These are phyloP conservation scores for Letharia lupina DNA, from an alignment of 495 filamentous ascomycete species.

Conservation along the genomic window DNA sequence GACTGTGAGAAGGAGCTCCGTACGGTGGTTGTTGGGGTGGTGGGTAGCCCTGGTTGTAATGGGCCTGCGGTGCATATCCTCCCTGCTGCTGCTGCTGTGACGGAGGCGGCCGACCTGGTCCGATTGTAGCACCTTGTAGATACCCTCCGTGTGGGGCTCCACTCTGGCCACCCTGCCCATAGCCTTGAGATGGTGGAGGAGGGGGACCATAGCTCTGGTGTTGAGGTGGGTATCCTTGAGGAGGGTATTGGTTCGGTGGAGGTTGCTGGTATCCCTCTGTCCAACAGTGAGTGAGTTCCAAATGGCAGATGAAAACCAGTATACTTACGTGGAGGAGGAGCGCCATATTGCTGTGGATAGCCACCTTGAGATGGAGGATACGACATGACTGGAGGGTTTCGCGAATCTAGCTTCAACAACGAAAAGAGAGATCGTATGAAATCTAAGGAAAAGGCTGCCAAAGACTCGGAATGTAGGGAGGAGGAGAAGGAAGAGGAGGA, in stretches of 20 bases:
- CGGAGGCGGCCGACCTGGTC: background rate
- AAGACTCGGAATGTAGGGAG: background rate
- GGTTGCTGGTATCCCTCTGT: constrained; percentile 23
- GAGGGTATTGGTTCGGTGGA: constrained; percentile 20
- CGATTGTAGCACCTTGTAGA: background rate
- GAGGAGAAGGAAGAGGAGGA: background rate
- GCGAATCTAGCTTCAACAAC: background rate
- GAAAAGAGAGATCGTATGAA: background rate
- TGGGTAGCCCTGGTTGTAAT: constrained; percentile 21
- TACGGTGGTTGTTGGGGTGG: constrained; percentile 32
- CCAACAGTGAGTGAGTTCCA: constrained; percentile 1
- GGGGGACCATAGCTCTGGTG: constrained; percentile 17
- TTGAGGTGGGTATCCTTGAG: constrained; percentile 18
- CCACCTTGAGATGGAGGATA: constrained; percentile 10
- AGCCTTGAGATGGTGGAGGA: constrained; percentile 14
- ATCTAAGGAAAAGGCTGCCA: background rate
- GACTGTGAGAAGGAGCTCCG: constrained; percentile 32
- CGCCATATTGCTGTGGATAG: constrained; percentile 12
- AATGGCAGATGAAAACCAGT: background rate
- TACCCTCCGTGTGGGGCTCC: background rate
- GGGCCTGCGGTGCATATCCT: constrained; percentile 20
- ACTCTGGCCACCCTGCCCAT: constrained; percentile 9
- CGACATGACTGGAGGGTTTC: constrained; percentile 2
- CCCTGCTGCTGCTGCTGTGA: constrained; percentile 3
- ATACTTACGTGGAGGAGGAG: constrained; percentile 17